phyloP scores from a whole-genome alignment of 1,284 basidiomycete genomes.

The Schizophyllum amplum region DNA sequence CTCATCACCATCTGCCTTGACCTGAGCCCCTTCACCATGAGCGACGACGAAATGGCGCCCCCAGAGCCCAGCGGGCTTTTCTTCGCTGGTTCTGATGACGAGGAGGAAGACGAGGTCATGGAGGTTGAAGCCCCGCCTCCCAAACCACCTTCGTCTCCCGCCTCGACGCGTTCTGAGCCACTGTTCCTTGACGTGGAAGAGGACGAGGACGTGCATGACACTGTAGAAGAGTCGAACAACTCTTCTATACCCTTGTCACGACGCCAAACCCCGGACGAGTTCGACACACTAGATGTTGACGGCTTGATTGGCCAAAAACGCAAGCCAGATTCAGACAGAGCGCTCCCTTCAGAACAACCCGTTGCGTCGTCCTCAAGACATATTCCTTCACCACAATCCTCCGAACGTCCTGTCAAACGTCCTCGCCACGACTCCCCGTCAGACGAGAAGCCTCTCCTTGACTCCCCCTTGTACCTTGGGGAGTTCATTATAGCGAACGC shows the following conservation, averaged over 20 bases:
- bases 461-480: conserved; percentile 45
- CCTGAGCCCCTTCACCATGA: conserved; percentile 16
- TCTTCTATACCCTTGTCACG: not conserved
- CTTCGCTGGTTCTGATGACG: conserved; percentile 44
- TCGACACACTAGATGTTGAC: conserved; percentile 14
- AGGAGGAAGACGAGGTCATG: conserved; percentile 22
- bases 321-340: not conserved
- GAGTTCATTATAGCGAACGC: conserved; percentile 68
- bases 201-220: conserved; percentile 34
- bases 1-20: not conserved
- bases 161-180: conserved; percentile 22
- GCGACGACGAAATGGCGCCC: conserved; percentile 17
- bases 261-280: conserved; percentile 10
- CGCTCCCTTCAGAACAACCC: conserved; percentile 20
- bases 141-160: conserved; percentile 16
- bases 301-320: conserved; percentile 21
- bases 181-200: conserved; percentile 56
- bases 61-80: conserved; percentile 28
- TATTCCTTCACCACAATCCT: conserved; percentile 18
- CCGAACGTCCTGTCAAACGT: not conserved
- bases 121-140: conserved; percentile 10
- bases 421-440: not conserved
- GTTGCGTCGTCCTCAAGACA: conserved; percentile 21
- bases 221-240: conserved; percentile 1
- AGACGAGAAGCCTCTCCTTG: not conserved